Evolutionary conservation across 2,329 filamentous ascomycete species (phyloP).

Genomic region (Monilinia vaccinii-corymbosi): DNA sequence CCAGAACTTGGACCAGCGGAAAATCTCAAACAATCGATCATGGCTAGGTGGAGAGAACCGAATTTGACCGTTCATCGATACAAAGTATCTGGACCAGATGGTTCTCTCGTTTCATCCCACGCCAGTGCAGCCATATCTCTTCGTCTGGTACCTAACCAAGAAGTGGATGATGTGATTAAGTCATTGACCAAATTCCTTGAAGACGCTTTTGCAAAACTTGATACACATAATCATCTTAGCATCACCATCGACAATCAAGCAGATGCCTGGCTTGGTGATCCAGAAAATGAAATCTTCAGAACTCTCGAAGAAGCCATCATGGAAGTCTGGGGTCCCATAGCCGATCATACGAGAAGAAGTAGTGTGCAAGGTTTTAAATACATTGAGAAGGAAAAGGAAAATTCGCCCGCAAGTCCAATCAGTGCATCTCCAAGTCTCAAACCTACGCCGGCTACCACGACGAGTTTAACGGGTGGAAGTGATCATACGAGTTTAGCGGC

Average conservation of each 20-base stretch:
- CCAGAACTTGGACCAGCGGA: conserved; percentile 51
- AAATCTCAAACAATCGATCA: conserved; percentile 72
- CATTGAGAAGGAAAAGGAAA: conserved; percentile 12
- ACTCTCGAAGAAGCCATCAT: conserved; percentile 80
- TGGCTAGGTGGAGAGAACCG: conserved; percentile 91
- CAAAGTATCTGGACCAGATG: conserved; percentile 84
- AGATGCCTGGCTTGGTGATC: conserved; percentile 93
- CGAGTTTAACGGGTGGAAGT: conserved; percentile 40
- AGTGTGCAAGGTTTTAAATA: conserved; percentile 33
- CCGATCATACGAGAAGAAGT: conserved; percentile 23
- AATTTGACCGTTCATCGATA: conserved; percentile 91
- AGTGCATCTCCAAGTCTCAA: conserved; percentile 26
- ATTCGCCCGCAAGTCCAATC: conserved; percentile 12
- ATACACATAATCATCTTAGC: conserved; percentile 70
- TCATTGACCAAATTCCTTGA: conserved; percentile 59
- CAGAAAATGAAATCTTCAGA: conserved; percentile 80
- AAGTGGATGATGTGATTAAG: conserved; percentile 66
- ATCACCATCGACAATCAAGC: conserved; percentile 87
- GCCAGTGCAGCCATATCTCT: conserved; percentile 84
- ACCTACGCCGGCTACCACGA: conserved; percentile 40
- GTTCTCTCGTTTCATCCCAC: conserved; percentile 82
- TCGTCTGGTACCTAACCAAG: conserved; percentile 87
- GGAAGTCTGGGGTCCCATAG: conserved; percentile 66
- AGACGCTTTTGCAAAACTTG: conserved; percentile 62
- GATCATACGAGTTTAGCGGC: conserved; percentile 27